Evolutionary conservation across 352 stramenopile genomes (phyloP), one percentile per base, ranked within the genome.

Genomic region (Globisporangium cederbergense): DNA sequence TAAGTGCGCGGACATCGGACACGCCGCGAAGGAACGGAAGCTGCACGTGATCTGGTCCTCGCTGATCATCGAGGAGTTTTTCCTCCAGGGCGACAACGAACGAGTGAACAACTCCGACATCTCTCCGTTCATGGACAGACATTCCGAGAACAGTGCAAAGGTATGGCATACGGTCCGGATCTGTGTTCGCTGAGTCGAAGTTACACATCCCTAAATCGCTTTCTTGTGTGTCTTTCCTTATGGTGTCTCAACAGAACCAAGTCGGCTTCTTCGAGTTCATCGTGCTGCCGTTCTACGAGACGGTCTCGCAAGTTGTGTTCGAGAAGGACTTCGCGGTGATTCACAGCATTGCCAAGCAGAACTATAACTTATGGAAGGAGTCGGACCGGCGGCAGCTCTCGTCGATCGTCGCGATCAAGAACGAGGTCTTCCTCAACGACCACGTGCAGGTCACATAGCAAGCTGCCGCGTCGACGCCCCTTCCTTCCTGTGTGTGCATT

Each of bases 51-150:
- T 95, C 64, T 99, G 95, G 95, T 91, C 90, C 7, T 86, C 92
- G 53, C 78, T 96, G 36, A 96, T 98, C 55, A 91, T 98, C 56
- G 86, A 97, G 58, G 96, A 99, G 72, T 98, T 98, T 66, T 98
- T 97, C 67, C 71, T 88, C 20, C 95, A 98, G 74, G 96, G 96
- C 46, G 95, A 99, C 72, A 87, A 96, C 63, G 96, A 98, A 67
- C 94, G 91, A 52, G 74, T 79, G 42, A 78, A 91, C 40, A 89
- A 87, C 59, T 78, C 97, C 47, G 77, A 95, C 47, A 89, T 97
- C 62, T 97, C 83, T 60, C 93, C 93, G 20, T 97, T 98, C 72
- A 97, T 97, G 87, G 88, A 98, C 70, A 79, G 91, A 20, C 70
- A 93, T 28, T 88, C 81, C 11, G 84, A 95, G 63, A 96, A 96